These are phyloP conservation scores for Ceratobasidium sp. DNA, from an alignment of 1,284 basidiomycete genomes.

Conservation along the genomic window DNA sequence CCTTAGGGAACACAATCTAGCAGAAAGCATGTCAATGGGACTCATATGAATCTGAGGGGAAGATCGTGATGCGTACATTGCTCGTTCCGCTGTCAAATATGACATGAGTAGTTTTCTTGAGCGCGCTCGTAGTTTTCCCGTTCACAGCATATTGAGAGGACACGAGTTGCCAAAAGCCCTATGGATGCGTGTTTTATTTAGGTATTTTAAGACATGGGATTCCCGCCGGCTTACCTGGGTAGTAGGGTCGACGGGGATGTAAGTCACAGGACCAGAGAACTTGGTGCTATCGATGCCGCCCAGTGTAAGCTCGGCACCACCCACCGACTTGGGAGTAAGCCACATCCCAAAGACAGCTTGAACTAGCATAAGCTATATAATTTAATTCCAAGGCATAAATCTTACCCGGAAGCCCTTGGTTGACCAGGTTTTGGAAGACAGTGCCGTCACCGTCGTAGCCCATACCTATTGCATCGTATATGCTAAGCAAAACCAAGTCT, in stretches of 20 bases:
- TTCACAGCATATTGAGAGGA: constrained; percentile 60
- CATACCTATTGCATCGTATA: constrained; percentile 1
- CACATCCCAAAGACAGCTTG: constrained; percentile 62
- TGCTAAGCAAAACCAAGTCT: neutral
- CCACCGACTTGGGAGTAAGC: constrained; percentile 58
- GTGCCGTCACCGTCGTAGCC: constrained; percentile 28
- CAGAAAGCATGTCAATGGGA: no score
- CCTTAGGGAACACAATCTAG: constrained; percentile 47
- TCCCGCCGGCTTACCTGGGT: constrained; percentile 43
- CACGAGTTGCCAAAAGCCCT: constrained; percentile 56
- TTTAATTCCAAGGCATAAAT: neutral
- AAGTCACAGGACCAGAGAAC: constrained; percentile 58
- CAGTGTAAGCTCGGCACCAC: constrained; percentile 61
- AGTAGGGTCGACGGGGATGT: constrained; percentile 51
- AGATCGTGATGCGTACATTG: constrained; percentile 56
- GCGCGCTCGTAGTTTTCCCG: constrained; percentile 56
- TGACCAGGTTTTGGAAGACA: constrained; percentile 58
- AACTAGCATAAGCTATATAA: neutral
- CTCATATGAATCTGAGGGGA: no score
- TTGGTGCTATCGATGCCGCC: constrained; percentile 62
- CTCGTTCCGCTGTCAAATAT: constrained; percentile 67
- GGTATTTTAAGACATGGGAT: neutral
- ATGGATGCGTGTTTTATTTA: neutral
- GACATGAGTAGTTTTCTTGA: constrained; percentile 54
- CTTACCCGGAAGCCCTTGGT: constrained; percentile 61